Evolutionary conservation across 2,329 filamentous ascomycete species (phyloP).

Genomic region (Colletotrichum tropicale): DNA sequence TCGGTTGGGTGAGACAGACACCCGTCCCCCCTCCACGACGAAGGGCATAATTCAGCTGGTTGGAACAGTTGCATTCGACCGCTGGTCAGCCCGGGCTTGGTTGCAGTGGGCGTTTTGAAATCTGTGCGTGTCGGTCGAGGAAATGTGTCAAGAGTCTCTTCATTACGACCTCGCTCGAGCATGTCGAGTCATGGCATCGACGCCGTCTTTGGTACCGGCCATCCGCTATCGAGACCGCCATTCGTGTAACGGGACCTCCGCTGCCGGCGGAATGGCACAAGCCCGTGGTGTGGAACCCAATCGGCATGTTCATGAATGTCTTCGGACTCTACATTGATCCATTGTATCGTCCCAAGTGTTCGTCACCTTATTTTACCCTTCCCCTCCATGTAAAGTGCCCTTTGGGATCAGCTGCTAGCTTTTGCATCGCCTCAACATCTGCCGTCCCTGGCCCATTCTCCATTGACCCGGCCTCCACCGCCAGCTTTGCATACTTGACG

Average conservation of each 20-base stretch:
- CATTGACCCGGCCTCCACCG: conserved; percentile 38
- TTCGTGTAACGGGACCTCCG: neutral
- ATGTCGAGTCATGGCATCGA: neutral
- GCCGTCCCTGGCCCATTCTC: conserved; percentile 11
- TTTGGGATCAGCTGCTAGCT: conserved; percentile 14
- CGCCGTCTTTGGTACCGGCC: neutral
- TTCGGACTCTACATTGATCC: neutral
- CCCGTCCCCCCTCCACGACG: neutral
- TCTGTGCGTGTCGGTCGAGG: neutral
- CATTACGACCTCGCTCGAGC: neutral
- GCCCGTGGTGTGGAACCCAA: neutral
- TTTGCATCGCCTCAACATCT: conserved; percentile 18
- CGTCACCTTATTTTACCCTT: neutral
- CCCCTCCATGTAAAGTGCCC: conserved; percentile 21
- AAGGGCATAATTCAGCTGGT: neutral
- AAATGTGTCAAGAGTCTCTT: neutral
- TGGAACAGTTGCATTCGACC: neutral
- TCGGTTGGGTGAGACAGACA: neutral
- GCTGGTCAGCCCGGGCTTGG: neutral
- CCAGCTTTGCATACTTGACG: conserved; percentile 39
- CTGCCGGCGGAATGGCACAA: neutral
- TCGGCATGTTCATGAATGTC: neutral
- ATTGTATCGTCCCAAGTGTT: neutral
- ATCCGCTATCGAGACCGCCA: neutral
- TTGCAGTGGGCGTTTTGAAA: neutral